Base-by-base conservation (phyloP, 2,329 filamentous ascomycete genomes). In the Pyrenophora seminiperda region DNA sequence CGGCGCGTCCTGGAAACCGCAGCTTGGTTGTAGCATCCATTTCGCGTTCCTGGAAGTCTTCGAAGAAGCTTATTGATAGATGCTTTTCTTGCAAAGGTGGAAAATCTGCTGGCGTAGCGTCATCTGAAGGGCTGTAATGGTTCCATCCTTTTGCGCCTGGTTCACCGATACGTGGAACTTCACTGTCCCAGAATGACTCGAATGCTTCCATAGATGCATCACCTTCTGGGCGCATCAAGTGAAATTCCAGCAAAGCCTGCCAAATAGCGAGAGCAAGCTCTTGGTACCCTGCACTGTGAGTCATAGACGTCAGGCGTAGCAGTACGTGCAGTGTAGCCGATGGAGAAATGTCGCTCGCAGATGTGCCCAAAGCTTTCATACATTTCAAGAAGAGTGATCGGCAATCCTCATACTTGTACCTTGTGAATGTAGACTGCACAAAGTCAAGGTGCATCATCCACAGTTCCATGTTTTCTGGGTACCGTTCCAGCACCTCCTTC, bases 131-230 rank as follows among this genome's bases (percentile, higher is more conserved):
- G 44, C 41, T 71, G 58, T 79, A 85, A n/a, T 75, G 64, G 2
- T 64, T 68, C 91, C 91, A 97, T 1, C 91, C 91, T 53, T 79
- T 77, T 2, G 90, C 86, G 2, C 77, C 79, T 1, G 74, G 65
- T 61, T 97, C 93, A 7, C 93, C 93, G 45, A 96, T 81, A 5
- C 93, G 83, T 0, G 88, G 78, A 0, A 84, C 80, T 66, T 97
- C 93, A 48, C 85, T 89, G 51, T 96, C 91, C 94, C 94, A 97
- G 56, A 94, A 96, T 2, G 86, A 80, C 39, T 82, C 77, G 54
- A 96, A 89, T 1, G 22, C 24, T 24, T 40, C n/a, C 0, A 19
- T 1, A 1, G 42, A 19, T 10, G 29, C 15, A 17, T 45, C 20
- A 4, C 86, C 84, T 4, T 77, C 77, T n/a, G 88, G 85, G 3